These are phyloP conservation scores for Colletotrichum sp. DNA, from an alignment of 2,329 filamentous ascomycete species.

Conservation along the genomic window DNA sequence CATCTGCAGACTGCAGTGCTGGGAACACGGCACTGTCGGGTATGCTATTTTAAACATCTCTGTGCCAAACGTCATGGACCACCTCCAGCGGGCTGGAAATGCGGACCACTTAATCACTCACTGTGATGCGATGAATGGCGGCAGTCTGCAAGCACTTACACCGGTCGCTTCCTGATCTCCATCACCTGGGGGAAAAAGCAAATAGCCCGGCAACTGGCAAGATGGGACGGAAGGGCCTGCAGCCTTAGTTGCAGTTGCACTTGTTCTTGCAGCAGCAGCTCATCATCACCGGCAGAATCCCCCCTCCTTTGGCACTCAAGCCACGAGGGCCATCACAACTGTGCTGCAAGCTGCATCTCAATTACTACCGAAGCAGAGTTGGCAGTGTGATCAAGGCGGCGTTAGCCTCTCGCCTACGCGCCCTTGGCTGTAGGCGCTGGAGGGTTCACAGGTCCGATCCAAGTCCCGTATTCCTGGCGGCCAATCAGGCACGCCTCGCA, in stretches of 20 bases:
- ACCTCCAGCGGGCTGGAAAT: background rate
- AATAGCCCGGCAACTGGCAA: background rate
- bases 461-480: conserved; percentile 17
- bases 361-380: background rate
- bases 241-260: background rate
- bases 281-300: background rate
- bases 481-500: conserved; percentile 41
- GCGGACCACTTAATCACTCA: background rate
- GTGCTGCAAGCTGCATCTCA: conserved; percentile 5
- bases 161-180: background rate
- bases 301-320: background rate
- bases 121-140: background rate
- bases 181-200: background rate
- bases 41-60: conserved; percentile 7
- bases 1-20: background rate
- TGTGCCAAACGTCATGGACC: background rate
- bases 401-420: conserved; percentile 37
- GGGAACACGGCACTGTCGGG: background rate
- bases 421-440: conserved; percentile 35
- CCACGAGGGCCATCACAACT: conserved; percentile 6
- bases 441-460: conserved; percentile 10
- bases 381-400: conserved; percentile 11
- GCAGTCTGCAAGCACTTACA: conserved; percentile 20
- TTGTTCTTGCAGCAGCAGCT: background rate
- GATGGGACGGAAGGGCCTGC: conserved; percentile 2